A percentile compares a stretch with the other conserved stretches of the same genome.
phyloP scores from a whole-genome alignment of 116 monocot species.

The Iris pallida region DNA sequence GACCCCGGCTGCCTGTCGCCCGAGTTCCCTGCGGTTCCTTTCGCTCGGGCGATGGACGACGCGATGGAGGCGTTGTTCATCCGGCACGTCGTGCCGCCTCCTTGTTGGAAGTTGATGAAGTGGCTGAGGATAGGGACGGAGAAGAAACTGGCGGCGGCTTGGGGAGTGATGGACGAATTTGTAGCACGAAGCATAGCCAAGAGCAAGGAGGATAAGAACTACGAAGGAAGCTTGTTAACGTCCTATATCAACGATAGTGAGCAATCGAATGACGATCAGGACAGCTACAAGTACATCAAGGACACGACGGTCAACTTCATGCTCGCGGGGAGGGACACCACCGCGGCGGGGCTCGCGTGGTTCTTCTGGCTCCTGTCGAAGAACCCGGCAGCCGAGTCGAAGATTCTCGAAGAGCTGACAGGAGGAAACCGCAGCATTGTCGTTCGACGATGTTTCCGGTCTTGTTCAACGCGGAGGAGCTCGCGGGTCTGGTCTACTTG shows the following conservation, averaged over 20 bases:
- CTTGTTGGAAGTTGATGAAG: conserved; percentile 35
- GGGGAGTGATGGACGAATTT: conserved; percentile 4
- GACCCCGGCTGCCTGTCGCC: conserved; percentile 34
- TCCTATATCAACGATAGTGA: too few relatives aligned
- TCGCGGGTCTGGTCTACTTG: conserved; percentile 27
- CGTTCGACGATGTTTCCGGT: too few relatives aligned
- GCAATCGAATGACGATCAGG: not conserved
- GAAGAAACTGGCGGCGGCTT: not conserved
- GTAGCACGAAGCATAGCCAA: conserved; percentile 10
- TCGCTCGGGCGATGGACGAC: conserved; percentile 43
- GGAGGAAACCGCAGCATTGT: too few relatives aligned
- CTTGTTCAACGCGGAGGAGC: not conserved
- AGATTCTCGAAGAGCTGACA: conserved; percentile 42
- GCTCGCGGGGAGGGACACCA: conserved; percentile 13
- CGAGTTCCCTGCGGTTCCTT: conserved; percentile 24
- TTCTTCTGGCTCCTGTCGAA: conserved; percentile 44
- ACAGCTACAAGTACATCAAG: conserved; percentile 4
- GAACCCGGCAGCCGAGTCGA: conserved; percentile 37
- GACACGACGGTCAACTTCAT: conserved; percentile 6
- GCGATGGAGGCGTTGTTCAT: conserved; percentile 20
- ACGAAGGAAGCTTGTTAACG: too few relatives aligned
- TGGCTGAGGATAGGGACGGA: conserved; percentile 16
- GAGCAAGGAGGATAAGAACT: not conserved
- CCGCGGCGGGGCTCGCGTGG: conserved; percentile 23
- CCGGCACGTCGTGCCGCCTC: conserved; percentile 23